These are phyloP conservation scores for Fusarium armeniacum DNA, from an alignment of 2,329 filamentous ascomycete species.

Conservation along the genomic window DNA sequence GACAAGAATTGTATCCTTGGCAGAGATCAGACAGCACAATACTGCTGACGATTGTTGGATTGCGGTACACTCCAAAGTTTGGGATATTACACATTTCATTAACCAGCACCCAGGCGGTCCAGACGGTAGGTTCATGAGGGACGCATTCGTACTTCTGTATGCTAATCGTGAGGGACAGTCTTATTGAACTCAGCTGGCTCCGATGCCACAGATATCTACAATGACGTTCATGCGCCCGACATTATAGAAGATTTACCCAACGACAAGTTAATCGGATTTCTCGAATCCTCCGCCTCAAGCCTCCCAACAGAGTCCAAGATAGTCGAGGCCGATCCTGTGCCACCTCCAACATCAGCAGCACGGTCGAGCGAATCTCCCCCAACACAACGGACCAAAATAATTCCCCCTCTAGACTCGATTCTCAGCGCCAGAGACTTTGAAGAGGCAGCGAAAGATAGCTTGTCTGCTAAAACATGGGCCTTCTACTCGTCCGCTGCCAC, in stretches of 20 bases:
- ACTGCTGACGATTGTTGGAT: slow-evolving; percentile 71
- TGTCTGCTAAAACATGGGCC: slow-evolving; percentile 75
- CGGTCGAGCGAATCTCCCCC: not conserved
- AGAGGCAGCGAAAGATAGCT: slow-evolving; percentile 64
- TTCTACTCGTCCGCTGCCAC: slow-evolving; percentile 77
- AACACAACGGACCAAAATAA: not conserved
- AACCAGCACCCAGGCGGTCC: slow-evolving; percentile 56
- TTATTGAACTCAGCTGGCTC: slow-evolving; percentile 65
- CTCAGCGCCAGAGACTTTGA: slow-evolving; percentile 66
- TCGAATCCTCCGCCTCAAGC: slow-evolving; percentile 54
- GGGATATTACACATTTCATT: slow-evolving; percentile 77
- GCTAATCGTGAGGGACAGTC: slow-evolving; percentile 52
- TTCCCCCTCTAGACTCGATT: slow-evolving; percentile 2
- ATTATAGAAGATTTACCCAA: slow-evolving; percentile 59
- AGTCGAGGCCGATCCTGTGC: not conserved
- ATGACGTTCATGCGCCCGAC: slow-evolving; percentile 62
- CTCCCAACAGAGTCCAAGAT: not conserved
- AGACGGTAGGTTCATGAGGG: slow-evolving; percentile 45
- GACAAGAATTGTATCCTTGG: slow-evolving; percentile 34
- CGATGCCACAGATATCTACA: slow-evolving; percentile 67
- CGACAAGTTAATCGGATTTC: slow-evolving; percentile 62
- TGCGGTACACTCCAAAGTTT: slow-evolving; percentile 76
- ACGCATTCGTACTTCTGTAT: rapidly evolving
- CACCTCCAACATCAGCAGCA: not conserved
- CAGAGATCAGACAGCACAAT: slow-evolving; percentile 64